Evolutionary conservation across 495 filamentous ascomycete genomes (phyloP).

Genomic region (Pyrenopolyporus hunteri): DNA sequence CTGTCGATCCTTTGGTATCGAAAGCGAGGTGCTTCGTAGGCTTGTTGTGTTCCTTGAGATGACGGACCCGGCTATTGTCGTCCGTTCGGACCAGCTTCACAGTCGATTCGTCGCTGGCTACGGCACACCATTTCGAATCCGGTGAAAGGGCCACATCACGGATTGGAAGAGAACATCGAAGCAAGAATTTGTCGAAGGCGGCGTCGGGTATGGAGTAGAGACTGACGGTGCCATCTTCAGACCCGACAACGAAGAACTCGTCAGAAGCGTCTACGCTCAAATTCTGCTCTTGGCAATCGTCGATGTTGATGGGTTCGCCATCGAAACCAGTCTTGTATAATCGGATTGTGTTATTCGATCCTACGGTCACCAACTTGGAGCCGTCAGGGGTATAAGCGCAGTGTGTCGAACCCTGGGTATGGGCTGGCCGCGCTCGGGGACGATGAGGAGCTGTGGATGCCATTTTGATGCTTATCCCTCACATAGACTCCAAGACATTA

Average conservation of each 20-base stretch:
- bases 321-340: conserved; percentile 89
- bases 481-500: neutral
- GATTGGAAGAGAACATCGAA: conserved; percentile 81
- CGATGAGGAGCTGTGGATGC: conserved; percentile 54
- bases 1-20: conserved; percentile 76
- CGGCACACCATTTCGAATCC: conserved; percentile 86
- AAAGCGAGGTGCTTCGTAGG: conserved; percentile 90
- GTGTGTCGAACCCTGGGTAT: conserved; percentile 59
- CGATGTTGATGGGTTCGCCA: conserved; percentile 88
- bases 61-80: conserved; percentile 74
- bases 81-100: conserved; percentile 85
- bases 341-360: conserved; percentile 87
- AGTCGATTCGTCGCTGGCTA: conserved; percentile 94
- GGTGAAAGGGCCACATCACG: conserved; percentile 84
- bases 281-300: conserved; percentile 84
- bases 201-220: conserved; percentile 81
- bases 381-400: conserved; percentile 64
- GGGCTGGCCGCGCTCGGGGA: conserved; percentile 57
- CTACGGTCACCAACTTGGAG: conserved; percentile 75
- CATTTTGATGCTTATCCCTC: conserved; percentile 44
- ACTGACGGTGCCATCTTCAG: conserved; percentile 92
- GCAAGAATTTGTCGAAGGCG: conserved; percentile 76
- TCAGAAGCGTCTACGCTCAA: conserved; percentile 77
- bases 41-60: conserved; percentile 79
- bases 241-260: conserved; percentile 82